Conservation (phyloP, 176 grass and related monocot genomes). For the Lolium multiflorum region DNA sequence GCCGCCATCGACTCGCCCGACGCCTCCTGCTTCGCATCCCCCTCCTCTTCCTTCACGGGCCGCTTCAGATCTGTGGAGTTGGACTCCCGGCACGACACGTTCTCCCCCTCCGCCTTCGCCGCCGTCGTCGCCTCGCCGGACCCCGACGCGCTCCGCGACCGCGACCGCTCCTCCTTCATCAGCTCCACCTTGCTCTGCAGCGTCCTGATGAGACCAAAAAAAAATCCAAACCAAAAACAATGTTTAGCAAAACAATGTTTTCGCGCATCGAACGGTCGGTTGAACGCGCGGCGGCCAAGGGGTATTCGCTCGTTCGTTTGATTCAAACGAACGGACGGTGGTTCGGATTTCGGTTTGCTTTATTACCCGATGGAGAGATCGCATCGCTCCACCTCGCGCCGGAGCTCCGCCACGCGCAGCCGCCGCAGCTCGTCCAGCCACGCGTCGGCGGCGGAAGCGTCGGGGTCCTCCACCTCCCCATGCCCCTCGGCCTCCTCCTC, state of each 20-base stretch:
- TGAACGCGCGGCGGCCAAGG: not conserved
- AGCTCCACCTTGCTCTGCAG: conserved; percentile 82
- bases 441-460: conserved; percentile 49
- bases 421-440: conserved; percentile 93
- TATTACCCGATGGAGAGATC: conserved; percentile 89
- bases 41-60: conserved; percentile 34
- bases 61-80: conserved; percentile 86
- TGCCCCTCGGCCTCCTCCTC: not conserved
- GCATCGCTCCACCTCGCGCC: conserved; percentile 89
- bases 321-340: too few species aligned
- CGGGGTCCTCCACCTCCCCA: conserved; percentile 35
- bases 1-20: conserved; percentile 75
- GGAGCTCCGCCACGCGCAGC: conserved; percentile 90
- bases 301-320: not conserved
- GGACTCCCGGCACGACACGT: conserved; percentile 78
- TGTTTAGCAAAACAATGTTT: not conserved
- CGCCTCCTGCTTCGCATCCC: conserved; percentile 45
- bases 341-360: conserved; percentile 11
- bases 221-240: not conserved
- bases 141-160: conserved; percentile 20
- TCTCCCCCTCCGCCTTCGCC: not conserved
- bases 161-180: conserved; percentile 67
- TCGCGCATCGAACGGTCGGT: conserved; percentile 34
- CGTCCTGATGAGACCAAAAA: conserved; percentile 50
- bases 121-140: conserved; percentile 6